phyloP scores from a whole-genome alignment of 2,329 filamentous ascomycete species.

The Myriosclerotinia duriaeana region DNA sequence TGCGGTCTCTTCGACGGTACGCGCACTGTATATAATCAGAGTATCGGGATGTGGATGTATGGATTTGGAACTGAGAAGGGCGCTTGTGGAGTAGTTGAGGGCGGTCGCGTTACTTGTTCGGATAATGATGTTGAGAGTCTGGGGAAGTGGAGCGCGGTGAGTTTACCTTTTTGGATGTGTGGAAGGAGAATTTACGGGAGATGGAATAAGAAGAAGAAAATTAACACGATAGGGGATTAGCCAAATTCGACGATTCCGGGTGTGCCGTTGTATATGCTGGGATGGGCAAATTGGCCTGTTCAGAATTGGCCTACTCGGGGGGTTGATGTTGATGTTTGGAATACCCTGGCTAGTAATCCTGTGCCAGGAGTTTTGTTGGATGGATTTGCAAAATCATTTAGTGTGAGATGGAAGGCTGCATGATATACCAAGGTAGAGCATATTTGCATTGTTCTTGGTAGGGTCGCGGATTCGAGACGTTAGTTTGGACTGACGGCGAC shows the following conservation, averaged over 20 bases:
- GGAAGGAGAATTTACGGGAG: too few relatives aligned
- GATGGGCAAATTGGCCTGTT: conserved; percentile 17
- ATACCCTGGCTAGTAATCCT: conserved; percentile 16
- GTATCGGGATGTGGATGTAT: conserved; percentile 19
- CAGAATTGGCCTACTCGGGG: conserved; percentile 9
- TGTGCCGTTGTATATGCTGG: conserved; percentile 14
- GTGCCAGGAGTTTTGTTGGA: conserved; percentile 4
- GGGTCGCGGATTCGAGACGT: not conserved
- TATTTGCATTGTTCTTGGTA: not conserved
- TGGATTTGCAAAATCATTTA: conserved; percentile 11
- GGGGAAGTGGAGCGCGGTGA: conserved; percentile 15
- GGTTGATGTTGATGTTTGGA: conserved; percentile 16
- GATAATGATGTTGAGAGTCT: not conserved
- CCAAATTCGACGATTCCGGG: conserved; percentile 12
- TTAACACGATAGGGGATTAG: not conserved
- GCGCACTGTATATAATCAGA: not conserved
- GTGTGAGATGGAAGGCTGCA: conserved; percentile 4
- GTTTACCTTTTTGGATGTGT: not conserved
- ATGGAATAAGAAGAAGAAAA: too few relatives aligned
- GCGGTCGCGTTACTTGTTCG: conserved; percentile 13
- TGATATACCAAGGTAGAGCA: not conserved
- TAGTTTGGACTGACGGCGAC: too few relatives aligned
- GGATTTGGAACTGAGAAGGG: not conserved
- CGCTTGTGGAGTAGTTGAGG: not conserved
- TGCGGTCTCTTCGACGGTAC: conserved; percentile 16